These are phyloP conservation scores for Ramalina intermedia DNA, from an alignment of 495 filamentous ascomycete genomes.

Conservation along the genomic window DNA sequence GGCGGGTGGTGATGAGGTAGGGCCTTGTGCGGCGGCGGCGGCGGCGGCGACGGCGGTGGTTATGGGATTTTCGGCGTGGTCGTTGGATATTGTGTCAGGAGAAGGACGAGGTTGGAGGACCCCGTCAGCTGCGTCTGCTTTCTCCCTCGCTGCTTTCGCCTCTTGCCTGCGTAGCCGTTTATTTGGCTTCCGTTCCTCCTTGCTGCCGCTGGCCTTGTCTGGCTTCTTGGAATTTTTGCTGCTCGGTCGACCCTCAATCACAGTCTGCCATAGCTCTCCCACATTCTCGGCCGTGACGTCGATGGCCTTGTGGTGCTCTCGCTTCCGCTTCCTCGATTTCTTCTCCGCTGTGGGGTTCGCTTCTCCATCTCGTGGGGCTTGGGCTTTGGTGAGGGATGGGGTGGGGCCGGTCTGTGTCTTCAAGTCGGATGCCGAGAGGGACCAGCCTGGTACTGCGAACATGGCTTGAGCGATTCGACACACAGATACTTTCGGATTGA, in stretches of 20 bases:
- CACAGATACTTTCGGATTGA: too few relatives aligned
- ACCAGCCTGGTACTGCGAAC: conserved; percentile 92
- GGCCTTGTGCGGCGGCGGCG: not conserved
- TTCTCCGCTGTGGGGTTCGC: conserved; percentile 19
- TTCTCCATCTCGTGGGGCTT: conserved; percentile 12
- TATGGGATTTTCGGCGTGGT: not conserved
- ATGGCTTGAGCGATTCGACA: conserved; percentile 28
- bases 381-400: conserved; percentile 1
- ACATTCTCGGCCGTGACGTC: conserved; percentile 59
- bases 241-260: conserved; percentile 44
- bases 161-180: not conserved
- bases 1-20: not conserved
- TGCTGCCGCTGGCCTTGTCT: conserved; percentile 26
- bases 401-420: conserved; percentile 48
- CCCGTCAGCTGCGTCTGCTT: conserved; percentile 2
- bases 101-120: too few relatives aligned
- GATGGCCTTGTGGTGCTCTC: conserved; percentile 28
- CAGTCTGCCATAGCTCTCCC: conserved; percentile 57
- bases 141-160: not conserved
- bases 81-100: not conserved
- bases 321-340: conserved; percentile 38
- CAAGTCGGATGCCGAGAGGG: conserved; percentile 52
- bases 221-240: conserved; percentile 26
- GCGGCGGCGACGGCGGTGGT: not conserved
- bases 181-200: conserved; percentile 3